Percentiles rank a stretch among this genome's conserved stretches.
Evolutionary conservation across 2,329 filamentous ascomycete genomes (phyloP).

Genomic region (Penicillium sp.): DNA sequence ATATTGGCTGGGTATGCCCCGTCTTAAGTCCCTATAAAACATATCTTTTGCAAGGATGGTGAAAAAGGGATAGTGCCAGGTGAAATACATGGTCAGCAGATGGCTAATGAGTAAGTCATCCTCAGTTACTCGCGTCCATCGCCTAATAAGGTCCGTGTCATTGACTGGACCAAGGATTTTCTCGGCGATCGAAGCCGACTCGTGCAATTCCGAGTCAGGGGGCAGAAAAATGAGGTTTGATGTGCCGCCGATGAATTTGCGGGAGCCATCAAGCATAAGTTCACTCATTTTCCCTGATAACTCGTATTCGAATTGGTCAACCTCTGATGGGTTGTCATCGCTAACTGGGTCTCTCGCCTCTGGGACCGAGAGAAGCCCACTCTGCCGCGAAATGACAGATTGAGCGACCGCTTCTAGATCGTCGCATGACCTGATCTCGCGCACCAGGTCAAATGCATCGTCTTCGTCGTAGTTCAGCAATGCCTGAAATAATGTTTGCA

Average conservation of each 20-base stretch:
- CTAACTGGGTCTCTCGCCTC: conserved; percentile 32
- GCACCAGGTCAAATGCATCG: conserved; percentile 77
- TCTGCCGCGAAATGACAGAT: conserved; percentile 56
- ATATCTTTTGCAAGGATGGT: conserved; percentile 82
- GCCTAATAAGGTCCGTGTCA: conserved; percentile 68
- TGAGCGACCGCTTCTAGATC: conserved; percentile 65
- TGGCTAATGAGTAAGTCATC: conserved; percentile 79
- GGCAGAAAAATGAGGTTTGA: conserved; percentile 86
- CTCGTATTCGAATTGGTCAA: conserved; percentile 67
- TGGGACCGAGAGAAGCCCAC: conserved; percentile 45
- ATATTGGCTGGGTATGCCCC: conserved; percentile 69
- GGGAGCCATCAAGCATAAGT: conserved; percentile 78
- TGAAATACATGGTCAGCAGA: conserved; percentile 96
- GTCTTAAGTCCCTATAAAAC: conserved; percentile 82
- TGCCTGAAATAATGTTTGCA: conserved; percentile 90
- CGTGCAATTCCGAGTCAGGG: conserved; percentile 48
- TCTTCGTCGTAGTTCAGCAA: conserved; percentile 90
- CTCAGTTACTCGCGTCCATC: conserved; percentile 84
- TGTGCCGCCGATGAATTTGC: conserved; percentile 90
- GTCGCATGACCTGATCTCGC: conserved; percentile 84
- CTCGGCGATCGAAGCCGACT: conserved; percentile 39
- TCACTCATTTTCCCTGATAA: conserved; percentile 92
- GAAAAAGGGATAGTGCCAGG: conserved; percentile 97
- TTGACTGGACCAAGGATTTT: conserved; percentile 51
- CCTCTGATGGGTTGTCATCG: conserved; percentile 44